Evolutionary conservation across 2,329 filamentous ascomycete genomes (phyloP), one percentile per base, ranked within the genome.

Genomic region (Talaromyces sp.): DNA sequence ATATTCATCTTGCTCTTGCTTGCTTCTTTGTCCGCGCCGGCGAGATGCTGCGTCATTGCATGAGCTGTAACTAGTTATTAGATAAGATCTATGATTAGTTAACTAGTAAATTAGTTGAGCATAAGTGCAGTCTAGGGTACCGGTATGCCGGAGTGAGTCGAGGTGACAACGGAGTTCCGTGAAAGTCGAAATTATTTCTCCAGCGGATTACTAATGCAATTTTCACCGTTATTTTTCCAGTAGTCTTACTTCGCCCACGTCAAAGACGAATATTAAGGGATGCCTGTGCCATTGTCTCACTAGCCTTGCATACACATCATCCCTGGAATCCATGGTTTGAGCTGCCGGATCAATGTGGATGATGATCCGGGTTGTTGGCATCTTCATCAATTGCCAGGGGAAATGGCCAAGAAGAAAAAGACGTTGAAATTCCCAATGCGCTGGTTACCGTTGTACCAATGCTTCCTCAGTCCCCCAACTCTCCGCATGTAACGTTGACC

Each of bases 151-250:
- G 10, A 35, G 33, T 35, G 10, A 35, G 19, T 17, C 19, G 15
- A 25, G 21, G 35, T 39, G 48, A 52, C 46, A 37, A 36, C 48
- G 48, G 48, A 52, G 48, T 52, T 52, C 48, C 48, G 48, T 52
- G 33, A n/a, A 48, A 28, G 22, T 2, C 11, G 22, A 52, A 36
- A 39, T 36, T 52, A 6, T 37, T 22, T 31, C 33, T 39, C 25
- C 35, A 13, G 19, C 28, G 35, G 48, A 52, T 52, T 52, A 52
- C 33, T 39, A 52, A 52, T 52, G 33, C 35, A 19, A 17, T 36
- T n/a, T 15, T 39, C 35, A 7, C 11, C 35, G 10, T 17, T 13
- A 15, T 5, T 13, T 39, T 17, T 15, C 10, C 36, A 39, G 36
- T 39, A 7, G 7, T 4, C 3, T 7, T 28, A 28, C 25, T 28